A percentile compares a stretch with the other conserved stretches of the same genome.
phyloP scores from a whole-genome alignment of 805 yeast genomes.

The Metschnikowia drakensbergensis region DNA sequence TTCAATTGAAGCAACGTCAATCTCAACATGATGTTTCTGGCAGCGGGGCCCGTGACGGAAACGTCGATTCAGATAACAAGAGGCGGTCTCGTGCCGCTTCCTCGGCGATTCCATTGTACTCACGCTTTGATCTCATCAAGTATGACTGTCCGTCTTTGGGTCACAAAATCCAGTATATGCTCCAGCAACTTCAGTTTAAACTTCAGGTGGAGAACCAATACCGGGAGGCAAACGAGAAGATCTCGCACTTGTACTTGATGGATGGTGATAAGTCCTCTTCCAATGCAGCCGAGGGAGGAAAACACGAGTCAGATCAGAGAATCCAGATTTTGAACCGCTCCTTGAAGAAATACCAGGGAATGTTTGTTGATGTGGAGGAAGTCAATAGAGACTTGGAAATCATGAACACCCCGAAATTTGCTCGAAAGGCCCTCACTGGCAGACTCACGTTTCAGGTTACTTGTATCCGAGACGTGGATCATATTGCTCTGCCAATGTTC shows the following conservation, averaged over 20 bases:
- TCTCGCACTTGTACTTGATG: conserved; percentile 76
- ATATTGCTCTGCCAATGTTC: conserved; percentile 78
- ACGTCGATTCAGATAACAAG: conserved; percentile 3
- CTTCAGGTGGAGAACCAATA: conserved; percentile 92
- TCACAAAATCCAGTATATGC: conserved; percentile 91
- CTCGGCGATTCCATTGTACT: conserved; percentile 43
- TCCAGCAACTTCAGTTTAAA: conserved; percentile 91
- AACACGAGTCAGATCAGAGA: conserved; percentile 77
- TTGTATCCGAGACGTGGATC: conserved; percentile 86
- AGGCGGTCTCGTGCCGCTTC: conserved; percentile 9
- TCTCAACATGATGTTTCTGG: conserved; percentile 9
- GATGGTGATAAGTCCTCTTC: conserved; percentile 88
- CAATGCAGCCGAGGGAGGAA: conserved; percentile 86
- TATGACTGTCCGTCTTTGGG: conserved; percentile 94
- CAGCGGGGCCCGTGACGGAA: conserved; percentile 8
- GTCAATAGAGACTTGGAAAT: conserved; percentile 63
- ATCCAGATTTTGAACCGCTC: conserved; percentile 80
- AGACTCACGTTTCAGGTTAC: conserved; percentile 66
- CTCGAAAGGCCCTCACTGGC: conserved; percentile 84
- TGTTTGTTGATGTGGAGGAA: conserved; percentile 72
- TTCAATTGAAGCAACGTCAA: conserved; percentile 35
- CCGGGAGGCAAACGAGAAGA: conserved; percentile 86
- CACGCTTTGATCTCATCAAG: conserved; percentile 77
- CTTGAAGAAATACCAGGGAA: conserved; percentile 81
- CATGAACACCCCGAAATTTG: conserved; percentile 64